Conservation (phyloP, 331 rosid genomes). For the Acacia concinna region DNA sequence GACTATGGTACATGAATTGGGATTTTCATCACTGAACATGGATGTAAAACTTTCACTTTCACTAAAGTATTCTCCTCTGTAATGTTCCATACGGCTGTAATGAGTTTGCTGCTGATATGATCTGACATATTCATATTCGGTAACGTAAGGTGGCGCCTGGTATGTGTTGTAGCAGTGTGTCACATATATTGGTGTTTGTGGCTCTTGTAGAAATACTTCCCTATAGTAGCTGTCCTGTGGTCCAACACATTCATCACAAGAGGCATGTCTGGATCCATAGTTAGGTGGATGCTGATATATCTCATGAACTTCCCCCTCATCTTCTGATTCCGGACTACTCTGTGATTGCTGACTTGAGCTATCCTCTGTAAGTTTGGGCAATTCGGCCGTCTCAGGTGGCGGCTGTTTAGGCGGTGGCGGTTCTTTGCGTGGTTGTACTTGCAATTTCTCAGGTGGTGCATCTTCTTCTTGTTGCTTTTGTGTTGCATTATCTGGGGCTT, state of each 20-base stretch:
- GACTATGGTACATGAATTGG: conserved; percentile 72
- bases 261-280: conserved; percentile 34
- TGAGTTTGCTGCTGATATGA: conserved; percentile 42
- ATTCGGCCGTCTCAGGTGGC: conserved; percentile 33
- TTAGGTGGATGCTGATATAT: conserved; percentile 15
- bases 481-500: conserved; percentile 33
- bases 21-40: conserved; percentile 84
- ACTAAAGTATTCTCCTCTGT: conserved; percentile 43
- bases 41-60: conserved; percentile 62
- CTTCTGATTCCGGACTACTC: conserved; percentile 37
- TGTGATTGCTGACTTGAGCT: conserved; percentile 35
- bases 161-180: conserved; percentile 69
- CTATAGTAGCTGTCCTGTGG: conserved; percentile 43
- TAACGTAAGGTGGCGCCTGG: conserved; percentile 54
- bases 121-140: conserved; percentile 52
- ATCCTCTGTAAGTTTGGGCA: conserved; percentile 30
- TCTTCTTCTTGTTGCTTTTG: conserved; percentile 36
- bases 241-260: conserved; percentile 35
- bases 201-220: conserved; percentile 37
- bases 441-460: conserved; percentile 26
- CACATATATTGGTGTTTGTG: conserved; percentile 30
- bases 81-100: conserved; percentile 40
- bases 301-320: conserved; percentile 44
- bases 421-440: conserved; percentile 41
- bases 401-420: conserved; percentile 36